Percentiles rank a stretch among this genome's conserved stretches.
Evolutionary conservation across 768 basidiomycete species (phyloP).

Genomic region (Dictyophora rubrovolvata): DNA sequence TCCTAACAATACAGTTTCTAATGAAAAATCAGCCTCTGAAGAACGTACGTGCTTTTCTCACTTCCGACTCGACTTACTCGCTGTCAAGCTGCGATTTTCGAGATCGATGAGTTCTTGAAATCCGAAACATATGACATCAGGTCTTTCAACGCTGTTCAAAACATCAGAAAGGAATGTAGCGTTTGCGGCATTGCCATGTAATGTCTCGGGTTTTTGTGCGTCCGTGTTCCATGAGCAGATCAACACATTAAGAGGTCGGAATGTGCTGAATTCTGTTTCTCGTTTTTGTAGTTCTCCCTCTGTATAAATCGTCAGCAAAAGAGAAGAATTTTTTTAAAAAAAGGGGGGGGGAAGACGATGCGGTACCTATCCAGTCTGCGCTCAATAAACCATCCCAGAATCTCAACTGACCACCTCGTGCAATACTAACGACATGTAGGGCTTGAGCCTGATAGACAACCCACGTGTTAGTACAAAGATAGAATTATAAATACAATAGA

Average conservation of each 20-base stretch:
- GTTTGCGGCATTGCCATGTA: conserved; percentile 59
- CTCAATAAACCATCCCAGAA: conserved; percentile 89
- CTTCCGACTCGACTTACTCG: conserved; percentile 29
- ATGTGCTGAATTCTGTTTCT: conserved; percentile 69
- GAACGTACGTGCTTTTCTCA: not conserved
- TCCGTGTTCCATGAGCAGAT: conserved; percentile 92
- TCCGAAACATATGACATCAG: conserved; percentile 89
- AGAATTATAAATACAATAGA: not conserved
- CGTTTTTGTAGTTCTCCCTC: conserved; percentile 68
- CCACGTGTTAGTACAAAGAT: not conserved
- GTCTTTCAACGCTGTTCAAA: conserved; percentile 57
- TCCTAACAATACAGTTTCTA: conserved; percentile 75
- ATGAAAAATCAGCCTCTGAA: not conserved
- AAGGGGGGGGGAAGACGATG: not conserved
- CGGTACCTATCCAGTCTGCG: conserved; percentile 79
- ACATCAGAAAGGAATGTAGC: conserved; percentile 70
- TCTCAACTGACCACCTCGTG: conserved; percentile 58
- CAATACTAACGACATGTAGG: conserved; percentile 66
- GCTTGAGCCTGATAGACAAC: conserved; percentile 19
- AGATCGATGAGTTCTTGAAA: conserved; percentile 96
- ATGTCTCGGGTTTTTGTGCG: conserved; percentile 69
- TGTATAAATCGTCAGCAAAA: conserved; percentile 20
- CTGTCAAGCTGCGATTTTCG: conserved; percentile 85
- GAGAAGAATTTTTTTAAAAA: too few relatives aligned
- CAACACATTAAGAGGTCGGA: conserved; percentile 67